A percentile compares a stretch with the other conserved stretches of the same genome.
These are phyloP conservation scores for Boeremia lycopersici DNA, from an alignment of 2,329 filamentous ascomycete genomes.

Conservation along the genomic window DNA sequence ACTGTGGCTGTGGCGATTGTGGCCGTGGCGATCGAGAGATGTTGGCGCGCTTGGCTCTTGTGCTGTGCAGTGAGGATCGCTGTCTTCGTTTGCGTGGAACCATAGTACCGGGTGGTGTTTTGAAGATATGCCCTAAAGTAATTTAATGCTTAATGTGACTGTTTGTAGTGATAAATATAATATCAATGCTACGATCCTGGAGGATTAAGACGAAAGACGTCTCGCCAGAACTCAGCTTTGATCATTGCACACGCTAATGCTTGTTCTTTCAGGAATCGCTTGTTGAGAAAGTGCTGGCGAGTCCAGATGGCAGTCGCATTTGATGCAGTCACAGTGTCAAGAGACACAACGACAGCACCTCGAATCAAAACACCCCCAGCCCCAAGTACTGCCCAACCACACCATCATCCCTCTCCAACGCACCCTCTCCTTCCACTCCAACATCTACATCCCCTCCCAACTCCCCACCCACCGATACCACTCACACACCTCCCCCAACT, in stretches of 20 bases:
- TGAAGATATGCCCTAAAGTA: too few species aligned
- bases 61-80: neutral
- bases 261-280: neutral
- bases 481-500: slow-evolving; percentile 64
- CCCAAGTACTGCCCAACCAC: neutral
- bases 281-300: neutral
- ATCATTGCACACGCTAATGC: neutral
- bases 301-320: neutral
- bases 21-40: neutral
- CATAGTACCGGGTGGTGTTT: neutral
- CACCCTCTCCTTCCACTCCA: neutral
- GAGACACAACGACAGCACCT: too few species aligned
- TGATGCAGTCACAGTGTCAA: too few species aligned
- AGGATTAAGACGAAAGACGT: neutral
- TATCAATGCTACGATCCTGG: neutral
- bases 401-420: neutral
- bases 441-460: slow-evolving; percentile 53
- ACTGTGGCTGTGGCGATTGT: neutral
- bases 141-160: too few species aligned
- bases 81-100: neutral
- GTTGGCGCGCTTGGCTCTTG: neutral
- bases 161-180: too few species aligned
- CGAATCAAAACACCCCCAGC: neutral
- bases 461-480: slow-evolving; percentile 73
- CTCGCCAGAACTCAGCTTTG: too few species aligned